phyloP scores from a whole-genome alignment of 2,329 filamentous ascomycete species.

The Cadophora malorum region DNA sequence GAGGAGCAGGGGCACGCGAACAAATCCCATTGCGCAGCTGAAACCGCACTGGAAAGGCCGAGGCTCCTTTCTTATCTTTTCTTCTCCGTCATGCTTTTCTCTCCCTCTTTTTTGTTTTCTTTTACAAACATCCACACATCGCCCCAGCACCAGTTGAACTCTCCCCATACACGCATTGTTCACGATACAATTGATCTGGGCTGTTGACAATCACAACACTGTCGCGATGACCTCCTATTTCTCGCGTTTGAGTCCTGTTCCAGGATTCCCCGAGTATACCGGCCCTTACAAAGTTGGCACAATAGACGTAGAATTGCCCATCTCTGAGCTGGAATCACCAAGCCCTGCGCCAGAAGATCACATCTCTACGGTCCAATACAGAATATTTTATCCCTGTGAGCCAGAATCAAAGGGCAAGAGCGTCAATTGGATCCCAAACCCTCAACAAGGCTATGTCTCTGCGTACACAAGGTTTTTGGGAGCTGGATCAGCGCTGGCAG shows the following conservation, averaged over 20 bases:
- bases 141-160: neutral
- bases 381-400: conserved; percentile 80
- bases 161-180: neutral
- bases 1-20: conserved; percentile 16
- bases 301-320: conserved; percentile 80
- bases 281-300: conserved; percentile 82
- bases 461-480: conserved; percentile 81
- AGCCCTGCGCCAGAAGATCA: conserved; percentile 59
- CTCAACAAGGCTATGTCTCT: conserved; percentile 75
- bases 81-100: conserved; percentile 5
- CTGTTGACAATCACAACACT: neutral
- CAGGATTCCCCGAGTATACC: conserved; percentile 75
- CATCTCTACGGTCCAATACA: conserved; percentile 78
- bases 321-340: conserved; percentile 62
- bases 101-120: neutral
- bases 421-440: conserved; percentile 79
- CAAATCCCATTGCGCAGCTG: neutral
- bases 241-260: conserved; percentile 70
- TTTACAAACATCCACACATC: neutral
- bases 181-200: neutral
- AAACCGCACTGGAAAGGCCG: conserved; percentile 6
- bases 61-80: conserved; percentile 7
- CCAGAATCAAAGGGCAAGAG: conserved; percentile 53
- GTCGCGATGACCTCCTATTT: conserved; percentile 42
- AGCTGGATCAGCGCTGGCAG: conserved; percentile 61